Base-by-base conservation (phyloP, 805 yeast species). In the Wickerhamomyces pijperi region DNA sequence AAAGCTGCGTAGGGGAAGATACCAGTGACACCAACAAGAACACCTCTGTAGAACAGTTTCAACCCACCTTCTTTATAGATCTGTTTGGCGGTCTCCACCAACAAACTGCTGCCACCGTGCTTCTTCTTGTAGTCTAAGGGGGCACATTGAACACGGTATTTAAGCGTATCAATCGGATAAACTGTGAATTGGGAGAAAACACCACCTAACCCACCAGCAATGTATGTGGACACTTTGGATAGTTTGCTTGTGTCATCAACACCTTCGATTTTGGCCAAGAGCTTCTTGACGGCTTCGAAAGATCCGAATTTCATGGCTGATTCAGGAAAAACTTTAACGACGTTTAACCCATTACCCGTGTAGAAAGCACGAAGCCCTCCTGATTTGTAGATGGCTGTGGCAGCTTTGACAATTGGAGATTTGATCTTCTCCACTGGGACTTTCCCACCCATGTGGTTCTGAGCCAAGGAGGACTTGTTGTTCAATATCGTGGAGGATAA, bases 1-100 rank as follows among this genome's bases (percentile, higher is more conserved):
- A 92, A 65, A 0, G 98, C 98, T 1, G 97, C 97, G 56, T 88
- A 92, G 0, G 98, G 98, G 64, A 92, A 92, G 48, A 92, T 90
- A 36, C 98, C 98, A 42, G 88, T 74, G 4, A 88, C 75, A n/a
- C 98, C 98, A 19, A 86, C 94, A 39, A 74, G 60, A 17, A 90
- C 68, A 20, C 98, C 98, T 46, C 97, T 64, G 56, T 92, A 92
- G 52, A 87, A 92, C 5, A 82, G 60, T 35, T 70, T 59, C 2
- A 84, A 20, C 0, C 97, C 97, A 32, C 95, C 95, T 45, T 79
- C 84, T 41, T 55, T 58, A 60, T 73, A 83, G 84, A 90, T 82
- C 37, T 79, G 76, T 46, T 67, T 74, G 2, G 94, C 87, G 0
- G 96, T 87, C 32, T 67, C 61, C 17, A 69, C 40, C 34, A 88